phyloP scores from a whole-genome alignment of 1,284 basidiomycete species.

The Malassezia brasiliensis region DNA sequence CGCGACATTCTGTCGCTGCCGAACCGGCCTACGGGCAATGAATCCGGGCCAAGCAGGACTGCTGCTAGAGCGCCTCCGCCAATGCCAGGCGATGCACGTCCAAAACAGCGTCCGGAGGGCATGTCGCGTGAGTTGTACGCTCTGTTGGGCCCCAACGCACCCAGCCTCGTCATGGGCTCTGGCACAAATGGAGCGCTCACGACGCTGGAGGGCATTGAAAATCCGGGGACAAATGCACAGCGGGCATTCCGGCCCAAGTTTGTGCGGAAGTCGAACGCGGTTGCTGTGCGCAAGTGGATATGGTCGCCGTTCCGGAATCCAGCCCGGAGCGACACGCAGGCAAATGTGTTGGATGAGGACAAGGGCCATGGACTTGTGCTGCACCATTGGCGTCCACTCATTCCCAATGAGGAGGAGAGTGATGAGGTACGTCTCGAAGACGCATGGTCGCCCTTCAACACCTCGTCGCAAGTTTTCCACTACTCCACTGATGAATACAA shows the following conservation, averaged over 20 bases:
- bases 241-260: conserved; percentile 63
- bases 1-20: conserved; percentile 43
- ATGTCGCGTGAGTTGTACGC: conserved; percentile 87
- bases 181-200: conserved; percentile 1
- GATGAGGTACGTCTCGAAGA: conserved; percentile 44
- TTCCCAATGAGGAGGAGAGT: conserved; percentile 2
- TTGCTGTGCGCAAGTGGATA: conserved; percentile 21
- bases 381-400: conserved; percentile 31
- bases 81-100: conserved; percentile 5
- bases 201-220: conserved; percentile 7
- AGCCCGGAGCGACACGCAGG: conserved; percentile 30
- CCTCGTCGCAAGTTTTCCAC: conserved; percentile 60
- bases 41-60: conserved; percentile 2
- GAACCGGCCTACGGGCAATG: not conserved
- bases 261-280: conserved; percentile 66
- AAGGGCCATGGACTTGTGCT: conserved; percentile 23
- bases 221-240: conserved; percentile 6
- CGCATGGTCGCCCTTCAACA: conserved; percentile 70
- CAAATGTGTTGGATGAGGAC: not conserved
- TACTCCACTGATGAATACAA: conserved; percentile 90
- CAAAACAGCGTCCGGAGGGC: conserved; percentile 51
- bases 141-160: conserved; percentile 81
- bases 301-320: conserved; percentile 40
- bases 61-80: conserved; percentile 5
- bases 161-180: conserved; percentile 55